A percentile compares a stretch with the other conserved stretches of the same genome.
Conservation (phyloP, 2,329 filamentous ascomycete species). For the Aureobasidium sp. region DNA sequence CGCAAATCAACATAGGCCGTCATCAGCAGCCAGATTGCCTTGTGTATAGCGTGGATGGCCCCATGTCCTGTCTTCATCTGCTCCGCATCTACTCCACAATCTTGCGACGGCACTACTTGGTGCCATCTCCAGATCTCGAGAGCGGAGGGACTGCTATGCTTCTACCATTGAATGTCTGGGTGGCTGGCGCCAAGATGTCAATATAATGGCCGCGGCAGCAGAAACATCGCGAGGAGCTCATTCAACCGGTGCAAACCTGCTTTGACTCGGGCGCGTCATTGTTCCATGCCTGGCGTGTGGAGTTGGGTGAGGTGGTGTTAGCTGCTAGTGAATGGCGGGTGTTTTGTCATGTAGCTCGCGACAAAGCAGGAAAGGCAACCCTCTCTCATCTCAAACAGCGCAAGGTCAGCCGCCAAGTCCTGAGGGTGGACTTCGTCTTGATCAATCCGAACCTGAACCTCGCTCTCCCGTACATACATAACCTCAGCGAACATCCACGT, state of each 20-base stretch:
- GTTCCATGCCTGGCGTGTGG: background rate
- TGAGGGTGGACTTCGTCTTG: constrained; percentile 1
- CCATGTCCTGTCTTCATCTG: background rate
- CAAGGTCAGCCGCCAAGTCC: background rate
- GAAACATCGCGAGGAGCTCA: background rate
- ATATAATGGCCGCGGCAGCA: background rate
- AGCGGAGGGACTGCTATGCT: background rate
- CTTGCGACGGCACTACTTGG: background rate
- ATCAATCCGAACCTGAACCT: background rate
- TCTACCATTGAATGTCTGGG: background rate
- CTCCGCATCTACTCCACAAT: constrained; percentile 10
- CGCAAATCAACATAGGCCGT: background rate
- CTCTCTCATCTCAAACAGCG: background rate
- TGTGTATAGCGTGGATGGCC: background rate
- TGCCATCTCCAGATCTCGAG: background rate
- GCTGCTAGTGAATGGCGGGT: background rate
- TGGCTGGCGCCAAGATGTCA: background rate
- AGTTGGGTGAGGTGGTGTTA: background rate
- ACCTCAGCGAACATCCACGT: background rate
- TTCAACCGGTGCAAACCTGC: constrained; percentile 7
- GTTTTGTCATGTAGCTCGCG: background rate
- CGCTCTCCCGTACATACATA: constrained; percentile 1
- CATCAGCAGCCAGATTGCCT: background rate
- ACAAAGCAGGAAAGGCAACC: background rate
- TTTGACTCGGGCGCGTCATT: constrained; percentile 4